Base-by-base conservation (phyloP, 768 basidiomycete species). In the Agaricus bisporus region DNA sequence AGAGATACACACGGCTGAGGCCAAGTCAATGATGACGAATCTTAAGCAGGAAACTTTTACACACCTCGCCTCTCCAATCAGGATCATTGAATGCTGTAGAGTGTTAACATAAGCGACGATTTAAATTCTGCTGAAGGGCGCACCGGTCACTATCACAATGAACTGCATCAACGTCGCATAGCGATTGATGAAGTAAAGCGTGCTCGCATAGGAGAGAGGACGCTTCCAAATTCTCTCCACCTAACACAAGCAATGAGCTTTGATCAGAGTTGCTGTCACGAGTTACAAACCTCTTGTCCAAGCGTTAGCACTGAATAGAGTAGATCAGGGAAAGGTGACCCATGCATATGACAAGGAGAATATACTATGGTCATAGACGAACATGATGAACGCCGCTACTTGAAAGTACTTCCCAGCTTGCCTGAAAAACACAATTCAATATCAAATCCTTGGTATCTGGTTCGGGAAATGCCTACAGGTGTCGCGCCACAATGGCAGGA, bases 101-200 rank as follows among this genome's bases (percentile, higher is more conserved):
- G 20, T 3, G 18, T 48, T 12, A 15, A 35, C 5, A 20, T 25
- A 11, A 18, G 6, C 10, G 6, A 38, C n/a, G 22, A 26, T 20
- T 3, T 12, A 20, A 18, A 45, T 29, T 9, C 25, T 28, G 11
- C 25, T 17, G 25, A 26, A 14, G 7, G 17, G 37, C 61, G 11
- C 39, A 67, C 66, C 64, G 26, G 58, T 35, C 8, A 67, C 38
- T 7, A 65, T 58, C 5, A 65, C 54, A 37, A 66, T 60, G 41
- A 66, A 67, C 37, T 66, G 61, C 0, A 66, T 36, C 2, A 64
- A 63, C 12, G 64, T 66, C 26, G 60, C 46, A 55, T 68, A 69
- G 15, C 68, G 62, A 49, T 66, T 68, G 18, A 69, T 49, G 5
- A 67, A 48, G 56, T 67, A 69, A n/a, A 69, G 56, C n/a, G 66